These are phyloP conservation scores for Talaromyces thailandensis DNA, from an alignment of 495 filamentous ascomycete genomes.

Conservation along the genomic window DNA sequence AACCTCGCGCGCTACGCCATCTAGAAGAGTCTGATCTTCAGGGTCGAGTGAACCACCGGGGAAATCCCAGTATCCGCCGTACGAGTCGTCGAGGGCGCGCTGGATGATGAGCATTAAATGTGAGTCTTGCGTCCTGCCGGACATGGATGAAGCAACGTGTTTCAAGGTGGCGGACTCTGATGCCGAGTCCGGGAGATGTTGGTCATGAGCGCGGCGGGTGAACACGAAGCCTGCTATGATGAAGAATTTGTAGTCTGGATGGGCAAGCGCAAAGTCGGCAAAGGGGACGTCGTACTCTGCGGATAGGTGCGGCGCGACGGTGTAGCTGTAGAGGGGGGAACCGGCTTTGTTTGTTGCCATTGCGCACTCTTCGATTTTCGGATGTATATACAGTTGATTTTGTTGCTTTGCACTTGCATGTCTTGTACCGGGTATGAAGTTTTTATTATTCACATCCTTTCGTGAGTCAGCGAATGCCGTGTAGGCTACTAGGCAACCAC, in stretches of 20 bases:
- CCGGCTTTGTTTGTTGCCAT: slow-evolving; percentile 7
- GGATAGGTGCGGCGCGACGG: slow-evolving; percentile 27
- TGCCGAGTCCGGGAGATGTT: neutral
- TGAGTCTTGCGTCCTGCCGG: neutral
- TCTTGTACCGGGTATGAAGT: neutral
- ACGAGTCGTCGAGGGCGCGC: slow-evolving; percentile 34
- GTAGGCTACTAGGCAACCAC: neutral
- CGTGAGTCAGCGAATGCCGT: neutral
- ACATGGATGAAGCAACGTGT: neutral
- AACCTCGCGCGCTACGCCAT: slow-evolving; percentile 45
- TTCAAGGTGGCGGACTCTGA: neutral
- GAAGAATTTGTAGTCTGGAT: slow-evolving; percentile 26
- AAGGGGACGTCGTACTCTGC: slow-evolving; percentile 26
- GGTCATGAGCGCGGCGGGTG: slow-evolving; percentile 8
- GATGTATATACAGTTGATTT: neutral
- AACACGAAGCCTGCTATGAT: slow-evolving; percentile 38
- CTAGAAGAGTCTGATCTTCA: slow-evolving; percentile 41
- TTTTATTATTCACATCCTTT: neutral
- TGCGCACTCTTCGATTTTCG: neutral
- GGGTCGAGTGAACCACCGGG: slow-evolving; percentile 46
- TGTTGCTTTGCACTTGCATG: neutral
- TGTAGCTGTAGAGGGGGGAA: slow-evolving; percentile 15
- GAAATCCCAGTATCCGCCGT: slow-evolving; percentile 46
- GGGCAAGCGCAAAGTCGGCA: slow-evolving; percentile 18
- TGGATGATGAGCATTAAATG: slow-evolving; percentile 43